These are phyloP conservation scores for Coemansia sp. DNA, from an alignment of 192 early-diverging fungal genomes.

Conservation along the genomic window DNA sequence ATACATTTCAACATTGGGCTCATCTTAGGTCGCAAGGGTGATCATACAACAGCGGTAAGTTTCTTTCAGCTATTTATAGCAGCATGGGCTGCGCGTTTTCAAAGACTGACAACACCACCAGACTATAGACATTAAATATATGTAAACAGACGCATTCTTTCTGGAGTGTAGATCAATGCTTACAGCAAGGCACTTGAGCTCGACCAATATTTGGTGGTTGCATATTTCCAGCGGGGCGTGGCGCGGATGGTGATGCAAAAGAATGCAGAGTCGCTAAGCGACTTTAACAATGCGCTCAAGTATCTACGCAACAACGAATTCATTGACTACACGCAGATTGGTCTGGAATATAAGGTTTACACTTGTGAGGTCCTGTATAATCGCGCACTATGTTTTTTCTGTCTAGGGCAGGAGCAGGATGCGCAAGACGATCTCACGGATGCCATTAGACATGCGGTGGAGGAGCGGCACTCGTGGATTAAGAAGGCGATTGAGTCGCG, in stretches of 20 bases:
- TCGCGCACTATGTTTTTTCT: constrained; percentile 78
- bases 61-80: constrained; percentile 26
- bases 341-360: constrained; percentile 86
- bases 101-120: neutral
- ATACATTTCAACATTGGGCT: constrained; percentile 97
- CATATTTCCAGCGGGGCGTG: constrained; percentile 90
- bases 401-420: constrained; percentile 66
- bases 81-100: constrained; percentile 1
- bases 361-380: constrained; percentile 90
- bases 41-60: constrained; percentile 82
- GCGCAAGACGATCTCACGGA: constrained; percentile 67
- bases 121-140: neutral
- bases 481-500: constrained; percentile 60
- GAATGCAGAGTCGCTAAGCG: constrained; percentile 67
- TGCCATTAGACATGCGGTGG: constrained; percentile 57
- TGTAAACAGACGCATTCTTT: constrained; percentile 7
- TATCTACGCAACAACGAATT: constrained; percentile 79
- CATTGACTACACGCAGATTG: constrained; percentile 95
- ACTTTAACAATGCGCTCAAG: constrained; percentile 80
- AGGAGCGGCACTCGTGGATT: constrained; percentile 68
- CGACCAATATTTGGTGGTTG: constrained; percentile 87
- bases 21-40: constrained; percentile 68
- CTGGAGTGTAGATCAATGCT: constrained; percentile 63
- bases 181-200: constrained; percentile 71
- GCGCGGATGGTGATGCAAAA: constrained; percentile 72